A percentile compares a stretch with the other conserved stretches of the same genome.
These are phyloP conservation scores for Cystoderma amianthinum DNA, from an alignment of 768 basidiomycete species.

Conservation along the genomic window DNA sequence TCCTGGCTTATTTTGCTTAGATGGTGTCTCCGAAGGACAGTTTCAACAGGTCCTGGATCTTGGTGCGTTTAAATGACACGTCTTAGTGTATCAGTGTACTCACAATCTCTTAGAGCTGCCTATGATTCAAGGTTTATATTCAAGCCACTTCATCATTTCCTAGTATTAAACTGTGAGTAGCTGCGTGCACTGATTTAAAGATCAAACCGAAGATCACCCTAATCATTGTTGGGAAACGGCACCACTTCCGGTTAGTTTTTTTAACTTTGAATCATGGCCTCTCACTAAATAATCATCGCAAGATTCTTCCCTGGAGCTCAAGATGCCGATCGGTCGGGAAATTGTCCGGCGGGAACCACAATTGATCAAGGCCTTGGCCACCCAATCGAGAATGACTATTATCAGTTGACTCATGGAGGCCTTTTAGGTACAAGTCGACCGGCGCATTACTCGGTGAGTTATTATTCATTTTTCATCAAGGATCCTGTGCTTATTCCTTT, in stretches of 20 bases:
- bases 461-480: not conserved
- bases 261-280: not conserved
- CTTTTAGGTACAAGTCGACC: slow-evolving; percentile 67
- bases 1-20: slow-evolving; percentile 23
- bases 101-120: slow-evolving; percentile 41
- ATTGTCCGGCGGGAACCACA: slow-evolving; percentile 75
- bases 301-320: slow-evolving; percentile 13
- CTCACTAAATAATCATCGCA: too few relatives aligned
- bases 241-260: slow-evolving; percentile 39
- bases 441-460: slow-evolving; percentile 38
- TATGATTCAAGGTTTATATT: slow-evolving; percentile 20
- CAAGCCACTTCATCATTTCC: not conserved
- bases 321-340: slow-evolving; percentile 61
- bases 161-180: too few relatives aligned
- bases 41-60: slow-evolving; percentile 43
- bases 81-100: not conserved
- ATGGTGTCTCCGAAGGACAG: slow-evolving; percentile 46
- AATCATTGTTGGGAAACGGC: slow-evolving; percentile 65
- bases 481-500: not conserved
- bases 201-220: slow-evolving; percentile 59
- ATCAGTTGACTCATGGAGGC: slow-evolving; percentile 71
- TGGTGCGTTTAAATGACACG: slow-evolving; percentile 28
- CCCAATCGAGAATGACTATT: slow-evolving; percentile 74
- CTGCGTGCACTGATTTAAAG: slow-evolving; percentile 41
- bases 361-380: slow-evolving; percentile 67